Base-by-base conservation (phyloP, 441 rosid genomes). In the Eruca vesicaria region DNA sequence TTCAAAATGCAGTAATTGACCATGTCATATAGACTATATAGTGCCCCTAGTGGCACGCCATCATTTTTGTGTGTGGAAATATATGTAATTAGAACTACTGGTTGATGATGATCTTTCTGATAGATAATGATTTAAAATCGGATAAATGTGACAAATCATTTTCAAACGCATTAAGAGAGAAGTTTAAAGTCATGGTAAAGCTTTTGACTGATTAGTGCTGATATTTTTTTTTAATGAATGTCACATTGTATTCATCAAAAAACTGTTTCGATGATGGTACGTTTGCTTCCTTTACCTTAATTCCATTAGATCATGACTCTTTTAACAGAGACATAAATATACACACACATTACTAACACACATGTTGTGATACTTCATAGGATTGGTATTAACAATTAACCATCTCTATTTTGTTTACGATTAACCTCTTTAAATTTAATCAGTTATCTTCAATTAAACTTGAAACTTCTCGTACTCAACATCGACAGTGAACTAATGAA, bases 141-240 rank as follows among this genome's bases (percentile, higher is more conserved):
- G 57, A 71, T 57, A 21, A n/a, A 62, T 2, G 20, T 26, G 68
- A 60, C 16, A 68, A 32, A 12, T 35, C 79, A 75, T 69, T 63
- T 60, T 62, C 65, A 63, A 50, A 55, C 32, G 16, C 57, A 65
- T 19, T 48, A 48, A 14, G 28, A 69, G 58, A 75, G 48, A 15
- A 43, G 35, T 60, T 14, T 28, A 4, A 53, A 64, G 76, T 71
- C 80, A 59, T 71, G 67, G 76, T 48, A 65, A 71, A 33, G 68
- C 57, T 64, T 77, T 57, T 77, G 80, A 77, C 72, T 71, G 56
- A 16, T 45, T 26, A 31, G 45, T 43, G 79, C 63, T 69, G 21
- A 69, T 69, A 32, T 19, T n/a, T n/a, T n/a, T n/a, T n/a, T n/a
- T n/a, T n/a, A n/a, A n/a, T n/a, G n/a, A n/a, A n/a, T n/a, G n/a